Evolutionary conservation across 2,329 filamentous ascomycete species (phyloP).

Genomic region (Venturia aucupariae): DNA sequence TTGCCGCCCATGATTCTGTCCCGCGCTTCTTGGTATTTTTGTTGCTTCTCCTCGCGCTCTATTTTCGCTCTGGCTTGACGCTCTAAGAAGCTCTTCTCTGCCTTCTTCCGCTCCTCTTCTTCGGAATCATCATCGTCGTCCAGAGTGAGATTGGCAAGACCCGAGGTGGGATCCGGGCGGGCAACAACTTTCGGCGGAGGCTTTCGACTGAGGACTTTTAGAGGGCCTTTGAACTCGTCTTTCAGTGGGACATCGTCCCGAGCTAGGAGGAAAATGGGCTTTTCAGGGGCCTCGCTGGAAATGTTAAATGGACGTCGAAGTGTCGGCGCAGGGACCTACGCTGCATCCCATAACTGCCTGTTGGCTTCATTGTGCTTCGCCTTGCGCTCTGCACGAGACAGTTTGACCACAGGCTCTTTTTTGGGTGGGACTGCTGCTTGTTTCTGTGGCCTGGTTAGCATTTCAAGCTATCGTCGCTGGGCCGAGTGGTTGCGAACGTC

Average conservation of each 20-base stretch:
- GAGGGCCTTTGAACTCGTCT: slow-evolving; percentile 66
- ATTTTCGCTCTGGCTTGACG: slow-evolving; percentile 66
- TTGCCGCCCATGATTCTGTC: slow-evolving; percentile 69
- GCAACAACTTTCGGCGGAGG: slow-evolving; percentile 48
- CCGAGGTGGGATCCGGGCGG: slow-evolving; percentile 33
- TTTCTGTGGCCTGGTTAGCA: slow-evolving; percentile 29
- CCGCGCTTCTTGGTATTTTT: slow-evolving; percentile 78
- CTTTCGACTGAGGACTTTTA: slow-evolving; percentile 79
- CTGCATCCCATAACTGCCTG: slow-evolving; percentile 78
- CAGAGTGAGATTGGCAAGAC: slow-evolving; percentile 38
- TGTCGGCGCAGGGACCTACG: slow-evolving; percentile 44
- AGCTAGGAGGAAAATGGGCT: slow-evolving; percentile 66
- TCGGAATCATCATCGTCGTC: slow-evolving; percentile 55
- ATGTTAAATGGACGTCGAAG: background rate
- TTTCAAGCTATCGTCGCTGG: slow-evolving; percentile 20
- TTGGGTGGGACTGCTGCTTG: slow-evolving; percentile 26
- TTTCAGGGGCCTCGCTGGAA: slow-evolving; percentile 60
- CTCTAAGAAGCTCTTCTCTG: slow-evolving; percentile 63
- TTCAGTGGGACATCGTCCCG: slow-evolving; percentile 55
- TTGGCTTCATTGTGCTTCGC: slow-evolving; percentile 78
- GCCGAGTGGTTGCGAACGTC: slow-evolving; percentile 44
- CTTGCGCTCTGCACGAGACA: slow-evolving; percentile 67
- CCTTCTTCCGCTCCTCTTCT: slow-evolving; percentile 49
- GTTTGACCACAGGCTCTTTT: slow-evolving; percentile 37
- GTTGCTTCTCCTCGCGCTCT: slow-evolving; percentile 82